phyloP scores from a whole-genome alignment of 495 filamentous ascomycete species.

The Bryoglossum gracile region DNA sequence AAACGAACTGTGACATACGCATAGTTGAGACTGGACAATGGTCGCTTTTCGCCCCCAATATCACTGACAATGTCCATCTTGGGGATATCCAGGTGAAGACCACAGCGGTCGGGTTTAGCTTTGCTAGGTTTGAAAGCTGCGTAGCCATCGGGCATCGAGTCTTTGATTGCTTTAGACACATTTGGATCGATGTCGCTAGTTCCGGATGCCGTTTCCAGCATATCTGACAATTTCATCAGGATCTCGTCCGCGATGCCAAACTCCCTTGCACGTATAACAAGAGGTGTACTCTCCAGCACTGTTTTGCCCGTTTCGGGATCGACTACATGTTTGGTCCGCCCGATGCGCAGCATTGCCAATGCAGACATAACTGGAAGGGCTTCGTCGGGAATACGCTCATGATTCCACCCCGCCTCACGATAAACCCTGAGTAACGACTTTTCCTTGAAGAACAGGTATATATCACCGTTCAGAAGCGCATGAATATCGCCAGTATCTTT shows the following conservation, averaged over 20 bases:
- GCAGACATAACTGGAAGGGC: constrained; percentile 22
- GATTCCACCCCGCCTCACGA: constrained; percentile 25
- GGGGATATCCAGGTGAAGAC: constrained; percentile 17
- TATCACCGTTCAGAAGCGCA: constrained; percentile 2
- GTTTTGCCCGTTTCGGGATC: constrained; percentile 26
- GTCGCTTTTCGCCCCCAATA: constrained; percentile 22
- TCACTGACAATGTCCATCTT: constrained; percentile 27
- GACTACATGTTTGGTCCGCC: constrained; percentile 21
- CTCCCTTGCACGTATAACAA: constrained; percentile 26
- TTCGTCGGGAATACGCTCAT: constrained; percentile 27
- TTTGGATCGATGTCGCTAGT: background rate
- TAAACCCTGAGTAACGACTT: constrained; percentile 27
- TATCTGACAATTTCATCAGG: constrained; percentile 11
- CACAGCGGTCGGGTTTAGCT: background rate
- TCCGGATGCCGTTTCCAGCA: background rate
- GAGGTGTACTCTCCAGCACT: constrained; percentile 26
- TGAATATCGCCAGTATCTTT: constrained; percentile 1
- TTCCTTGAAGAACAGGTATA: constrained; percentile 27
- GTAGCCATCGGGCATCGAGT: constrained; percentile 7
- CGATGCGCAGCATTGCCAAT: constrained; percentile 22
- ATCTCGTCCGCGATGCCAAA: constrained; percentile 20
- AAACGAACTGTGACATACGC: constrained; percentile 22
- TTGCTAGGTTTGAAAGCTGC: background rate
- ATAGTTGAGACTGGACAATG: constrained; percentile 29
- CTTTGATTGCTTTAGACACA: background rate